phyloP scores from a whole-genome alignment of 768 basidiomycete genomes.

The Amanita thiersii region DNA sequence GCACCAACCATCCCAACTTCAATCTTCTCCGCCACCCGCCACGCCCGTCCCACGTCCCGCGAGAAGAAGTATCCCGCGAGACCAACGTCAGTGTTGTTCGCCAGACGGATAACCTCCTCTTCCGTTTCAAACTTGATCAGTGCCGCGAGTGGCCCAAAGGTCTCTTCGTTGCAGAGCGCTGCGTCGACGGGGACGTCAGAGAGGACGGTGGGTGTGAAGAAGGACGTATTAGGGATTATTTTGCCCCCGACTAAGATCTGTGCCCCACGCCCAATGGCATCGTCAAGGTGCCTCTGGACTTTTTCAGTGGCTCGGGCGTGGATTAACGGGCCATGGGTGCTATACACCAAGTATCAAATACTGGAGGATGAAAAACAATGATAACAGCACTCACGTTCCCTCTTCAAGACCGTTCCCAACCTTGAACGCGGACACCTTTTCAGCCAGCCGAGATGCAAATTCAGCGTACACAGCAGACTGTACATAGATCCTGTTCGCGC shows the following conservation, averaged over 20 bases:
- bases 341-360: constrained; percentile 20
- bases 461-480: constrained; percentile 89
- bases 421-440: constrained; percentile 76
- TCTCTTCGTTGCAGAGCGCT: constrained; percentile 74
- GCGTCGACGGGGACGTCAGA: constrained; percentile 71
- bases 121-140: constrained; percentile 89
- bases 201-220: constrained; percentile 86
- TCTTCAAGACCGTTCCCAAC: constrained; percentile 82
- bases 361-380: background rate
- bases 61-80: constrained; percentile 93
- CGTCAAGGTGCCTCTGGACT: constrained; percentile 77
- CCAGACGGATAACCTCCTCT: constrained; percentile 81
- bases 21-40: constrained; percentile 90
- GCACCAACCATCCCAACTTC: constrained; percentile 90
- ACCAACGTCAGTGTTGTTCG: constrained; percentile 78
- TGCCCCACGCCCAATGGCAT: constrained; percentile 81
- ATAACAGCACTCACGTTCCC: constrained; percentile 45
- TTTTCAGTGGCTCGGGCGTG: constrained; percentile 82
- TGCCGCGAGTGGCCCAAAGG: constrained; percentile 89
- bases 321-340: constrained; percentile 94
- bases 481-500: constrained; percentile 89
- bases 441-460: constrained; percentile 81
- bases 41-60: constrained; percentile 78
- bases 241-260: constrained; percentile 88
- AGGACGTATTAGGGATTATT: constrained; percentile 46